phyloP scores from a whole-genome alignment of 2,329 filamentous ascomycete species.

The Ophiostoma tasmaniense region DNA sequence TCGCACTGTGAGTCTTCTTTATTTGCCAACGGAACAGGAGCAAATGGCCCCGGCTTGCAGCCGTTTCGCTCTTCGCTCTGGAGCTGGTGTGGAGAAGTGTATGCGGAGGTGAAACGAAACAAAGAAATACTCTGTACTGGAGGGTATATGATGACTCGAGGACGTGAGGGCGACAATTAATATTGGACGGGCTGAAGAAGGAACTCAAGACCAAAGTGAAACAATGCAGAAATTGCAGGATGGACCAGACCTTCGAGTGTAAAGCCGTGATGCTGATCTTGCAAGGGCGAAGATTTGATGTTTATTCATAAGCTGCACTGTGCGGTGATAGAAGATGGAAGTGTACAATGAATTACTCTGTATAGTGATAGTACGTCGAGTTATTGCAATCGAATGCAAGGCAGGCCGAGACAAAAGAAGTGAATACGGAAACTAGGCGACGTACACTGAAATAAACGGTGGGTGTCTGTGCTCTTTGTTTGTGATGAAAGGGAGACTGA shows the following conservation, averaged over 20 bases:
- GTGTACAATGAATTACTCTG: not conserved
- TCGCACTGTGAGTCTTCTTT: not conserved
- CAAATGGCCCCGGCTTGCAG: not conserved
- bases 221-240: not conserved
- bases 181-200: not conserved
- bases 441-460: not conserved
- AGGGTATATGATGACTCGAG: not conserved
- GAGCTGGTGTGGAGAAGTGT: not conserved
- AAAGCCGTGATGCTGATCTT: not conserved
- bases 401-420: not conserved
- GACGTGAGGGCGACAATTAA: not conserved
- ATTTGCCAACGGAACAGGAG: not conserved
- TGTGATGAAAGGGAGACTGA: not conserved
- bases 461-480: not conserved
- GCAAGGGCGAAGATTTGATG: not conserved
- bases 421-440: not conserved
- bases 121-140: not conserved
- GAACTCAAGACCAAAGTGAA: not conserved
- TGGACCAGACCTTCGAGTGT: not conserved
- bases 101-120: not conserved
- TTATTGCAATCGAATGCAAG: not conserved
- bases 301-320: too few relatives aligned
- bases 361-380: not conserved
- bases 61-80: not conserved
- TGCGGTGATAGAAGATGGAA: not conserved